These are phyloP conservation scores for Stereum hirsutum DNA, from an alignment of 1,284 basidiomycete genomes.

Conservation along the genomic window DNA sequence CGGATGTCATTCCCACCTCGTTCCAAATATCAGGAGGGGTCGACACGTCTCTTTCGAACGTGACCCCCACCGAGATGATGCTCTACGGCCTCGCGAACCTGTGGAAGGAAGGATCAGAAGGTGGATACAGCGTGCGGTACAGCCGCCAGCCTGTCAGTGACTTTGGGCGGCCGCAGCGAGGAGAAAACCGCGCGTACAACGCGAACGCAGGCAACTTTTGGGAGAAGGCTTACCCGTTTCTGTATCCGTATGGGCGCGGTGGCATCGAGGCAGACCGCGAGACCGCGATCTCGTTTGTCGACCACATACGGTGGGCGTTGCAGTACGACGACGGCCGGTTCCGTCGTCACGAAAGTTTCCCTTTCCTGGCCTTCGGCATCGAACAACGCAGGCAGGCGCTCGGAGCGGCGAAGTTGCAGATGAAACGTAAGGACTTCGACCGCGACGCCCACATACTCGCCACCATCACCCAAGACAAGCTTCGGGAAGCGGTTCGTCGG, in stretches of 20 bases:
- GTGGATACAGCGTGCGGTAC: conserved; percentile 23
- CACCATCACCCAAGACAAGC: conserved; percentile 8
- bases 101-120: conserved; percentile 7
- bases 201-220: conserved; percentile 20
- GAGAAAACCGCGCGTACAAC: conserved; percentile 15
- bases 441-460: conserved; percentile 7
- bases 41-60: conserved; percentile 12
- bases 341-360: conserved; percentile 19
- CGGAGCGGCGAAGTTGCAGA: conserved; percentile 7
- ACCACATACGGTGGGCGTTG: conserved; percentile 27
- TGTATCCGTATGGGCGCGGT: conserved; percentile 32
- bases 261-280: conserved; percentile 21
- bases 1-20: too few relatives aligned
- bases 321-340: conserved; percentile 25
- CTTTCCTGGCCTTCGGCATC: conserved; percentile 25
- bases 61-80: conserved; percentile 8
- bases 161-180: conserved; percentile 2
- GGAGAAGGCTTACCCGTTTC: conserved; percentile 21
- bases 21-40: conserved; percentile 13
- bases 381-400: conserved; percentile 18
- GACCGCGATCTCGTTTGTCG: conserved; percentile 17
- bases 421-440: conserved; percentile 8
- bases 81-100: conserved; percentile 14
- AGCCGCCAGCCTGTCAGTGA: conserved; percentile 3
- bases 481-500: conserved; percentile 8